These are phyloP conservation scores for Fusarium sp. DNA, from an alignment of 2,329 filamentous ascomycete genomes.

Conservation along the genomic window DNA sequence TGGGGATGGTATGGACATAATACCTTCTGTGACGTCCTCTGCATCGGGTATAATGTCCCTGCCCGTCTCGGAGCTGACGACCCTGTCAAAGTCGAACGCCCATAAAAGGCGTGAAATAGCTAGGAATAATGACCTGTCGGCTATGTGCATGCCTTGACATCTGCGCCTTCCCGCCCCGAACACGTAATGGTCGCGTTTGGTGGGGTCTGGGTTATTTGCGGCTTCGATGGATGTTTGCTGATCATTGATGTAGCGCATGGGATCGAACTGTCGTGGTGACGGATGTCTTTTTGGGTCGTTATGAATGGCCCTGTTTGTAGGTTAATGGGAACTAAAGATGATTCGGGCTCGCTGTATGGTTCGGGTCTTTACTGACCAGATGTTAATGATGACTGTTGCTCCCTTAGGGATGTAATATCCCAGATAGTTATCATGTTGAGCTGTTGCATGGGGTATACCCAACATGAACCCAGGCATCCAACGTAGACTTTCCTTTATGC, in stretches of 20 bases:
- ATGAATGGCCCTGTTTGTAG: neutral
- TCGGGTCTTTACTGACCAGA: neutral
- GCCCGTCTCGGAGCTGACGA: neutral
- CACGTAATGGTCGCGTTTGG: neutral
- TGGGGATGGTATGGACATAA: neutral
- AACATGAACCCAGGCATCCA: neutral
- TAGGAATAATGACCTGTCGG: neutral
- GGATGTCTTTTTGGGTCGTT: neutral
- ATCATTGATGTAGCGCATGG: neutral
- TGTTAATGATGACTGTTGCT: neutral
- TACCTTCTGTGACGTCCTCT: neutral
- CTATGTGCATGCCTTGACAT: neutral
- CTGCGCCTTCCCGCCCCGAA: neutral
- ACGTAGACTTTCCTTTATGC: neutral
- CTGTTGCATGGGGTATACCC: neutral
- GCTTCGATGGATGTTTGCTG: neutral
- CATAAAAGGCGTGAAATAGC: neutral
- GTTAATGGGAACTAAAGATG: neutral
- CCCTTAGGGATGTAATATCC: neutral
- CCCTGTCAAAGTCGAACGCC: neutral
- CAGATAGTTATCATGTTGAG: neutral
- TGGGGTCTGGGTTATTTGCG: neutral
- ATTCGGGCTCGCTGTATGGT: accelerated
- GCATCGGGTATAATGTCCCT: neutral
- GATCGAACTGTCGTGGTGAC: neutral